Evolutionary conservation across 2,329 filamentous ascomycete genomes (phyloP).

Genomic region (Septoria linicola): DNA sequence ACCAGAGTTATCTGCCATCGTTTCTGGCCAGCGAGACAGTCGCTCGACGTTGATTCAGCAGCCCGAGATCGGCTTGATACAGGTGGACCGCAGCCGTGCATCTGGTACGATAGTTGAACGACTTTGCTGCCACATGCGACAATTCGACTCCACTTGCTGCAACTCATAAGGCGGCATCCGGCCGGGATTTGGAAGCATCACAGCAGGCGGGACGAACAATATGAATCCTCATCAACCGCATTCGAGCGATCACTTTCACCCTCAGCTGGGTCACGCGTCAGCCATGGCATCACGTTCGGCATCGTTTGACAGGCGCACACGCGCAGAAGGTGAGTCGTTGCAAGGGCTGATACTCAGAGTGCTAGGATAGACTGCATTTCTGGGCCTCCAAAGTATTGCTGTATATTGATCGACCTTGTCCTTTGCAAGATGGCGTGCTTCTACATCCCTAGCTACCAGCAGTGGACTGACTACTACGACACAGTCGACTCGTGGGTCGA

Average conservation of each 20-base stretch:
- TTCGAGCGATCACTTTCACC: constrained; percentile 26
- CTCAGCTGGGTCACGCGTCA: constrained; percentile 28
- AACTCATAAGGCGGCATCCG: not conserved
- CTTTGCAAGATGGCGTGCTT: constrained; percentile 26
- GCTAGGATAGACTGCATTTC: not conserved
- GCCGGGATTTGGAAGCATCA: not conserved
- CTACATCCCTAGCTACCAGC: constrained; percentile 19
- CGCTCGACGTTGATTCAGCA: not conserved
- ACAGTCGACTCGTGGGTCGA: constrained; percentile 90
- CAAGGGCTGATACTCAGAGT: not conserved
- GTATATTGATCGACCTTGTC: constrained; percentile 5
- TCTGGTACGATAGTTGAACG: constrained; percentile 5
- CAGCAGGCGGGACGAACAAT: constrained; percentile 10
- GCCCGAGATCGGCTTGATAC: not conserved
- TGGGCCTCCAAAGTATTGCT: constrained; percentile 3
- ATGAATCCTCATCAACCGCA: constrained; percentile 18
- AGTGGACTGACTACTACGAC: constrained; percentile 33
- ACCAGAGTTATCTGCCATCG: not conserved
- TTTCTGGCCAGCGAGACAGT: not conserved
- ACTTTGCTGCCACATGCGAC: not conserved
- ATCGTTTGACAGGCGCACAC: constrained; percentile 34
- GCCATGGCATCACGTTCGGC: constrained; percentile 32
- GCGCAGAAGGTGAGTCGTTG: constrained; percentile 33
- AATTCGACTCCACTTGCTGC: not conserved
- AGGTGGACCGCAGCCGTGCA: constrained; percentile 5